Evolutionary conservation across 495 filamentous ascomycete species (phyloP).

Genomic region (Podospora tetraspora): DNA sequence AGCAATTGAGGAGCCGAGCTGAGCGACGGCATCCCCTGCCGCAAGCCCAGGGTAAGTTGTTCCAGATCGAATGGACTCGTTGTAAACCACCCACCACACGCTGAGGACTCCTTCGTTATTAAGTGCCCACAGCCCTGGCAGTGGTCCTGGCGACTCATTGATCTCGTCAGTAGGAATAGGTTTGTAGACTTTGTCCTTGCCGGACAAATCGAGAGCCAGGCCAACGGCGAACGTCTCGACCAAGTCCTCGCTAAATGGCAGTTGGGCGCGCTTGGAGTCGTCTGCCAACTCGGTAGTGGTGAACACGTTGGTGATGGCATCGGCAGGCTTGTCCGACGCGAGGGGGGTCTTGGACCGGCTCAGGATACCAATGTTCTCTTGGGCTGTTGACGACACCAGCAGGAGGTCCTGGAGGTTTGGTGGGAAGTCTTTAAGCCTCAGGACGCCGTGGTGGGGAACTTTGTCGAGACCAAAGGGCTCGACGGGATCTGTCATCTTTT

Average conservation of each 20-base stretch:
- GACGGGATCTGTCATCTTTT: constrained; percentile 66
- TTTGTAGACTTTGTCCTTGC: constrained; percentile 66
- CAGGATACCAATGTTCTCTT: constrained; percentile 70
- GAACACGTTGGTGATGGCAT: constrained; percentile 59
- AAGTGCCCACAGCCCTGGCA: constrained; percentile 81
- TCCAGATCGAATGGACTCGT: constrained; percentile 71
- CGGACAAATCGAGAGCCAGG: constrained; percentile 73
- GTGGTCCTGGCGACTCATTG: constrained; percentile 66
- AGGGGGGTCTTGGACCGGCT: constrained; percentile 65
- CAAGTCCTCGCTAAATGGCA: constrained; percentile 61
- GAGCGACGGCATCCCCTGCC: constrained; percentile 33
- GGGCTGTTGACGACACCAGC: constrained; percentile 74
- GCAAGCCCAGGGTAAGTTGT: constrained; percentile 66
- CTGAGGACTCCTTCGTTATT: constrained; percentile 83
- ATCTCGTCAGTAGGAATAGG: constrained; percentile 73
- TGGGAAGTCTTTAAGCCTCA: constrained; percentile 68
- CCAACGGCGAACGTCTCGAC: constrained; percentile 76
- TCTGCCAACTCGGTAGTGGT: constrained; percentile 66
- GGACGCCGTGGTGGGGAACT: constrained; percentile 69
- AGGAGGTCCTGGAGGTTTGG: constrained; percentile 74
- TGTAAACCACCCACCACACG: constrained; percentile 88
- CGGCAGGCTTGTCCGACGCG: constrained; percentile 53
- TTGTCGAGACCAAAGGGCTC: constrained; percentile 61
- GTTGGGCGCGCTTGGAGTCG: constrained; percentile 69
- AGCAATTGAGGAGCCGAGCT: constrained; percentile 21